phyloP scores from a whole-genome alignment of 2,329 filamentous ascomycete species.

The Botrytis sinoallii region DNA sequence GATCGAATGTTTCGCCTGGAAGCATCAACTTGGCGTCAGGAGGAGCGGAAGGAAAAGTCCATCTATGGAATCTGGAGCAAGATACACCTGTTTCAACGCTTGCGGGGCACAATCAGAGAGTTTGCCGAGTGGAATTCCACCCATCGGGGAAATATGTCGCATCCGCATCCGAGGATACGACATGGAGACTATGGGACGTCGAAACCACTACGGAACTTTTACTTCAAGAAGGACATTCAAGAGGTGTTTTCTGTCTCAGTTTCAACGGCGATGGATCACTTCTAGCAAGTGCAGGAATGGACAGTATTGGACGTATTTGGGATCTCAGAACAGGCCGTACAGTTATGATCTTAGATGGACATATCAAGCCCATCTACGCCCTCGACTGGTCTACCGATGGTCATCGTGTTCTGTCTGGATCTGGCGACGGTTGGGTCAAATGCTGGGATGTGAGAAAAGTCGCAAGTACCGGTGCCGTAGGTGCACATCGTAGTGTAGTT shows the following conservation, averaged over 20 bases:
- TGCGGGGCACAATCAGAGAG: conserved; percentile 78
- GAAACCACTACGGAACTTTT: conserved; percentile 79
- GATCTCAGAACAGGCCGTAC: conserved; percentile 89
- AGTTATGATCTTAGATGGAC: conserved; percentile 87
- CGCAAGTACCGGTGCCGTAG: conserved; percentile 76
- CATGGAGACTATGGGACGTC: conserved; percentile 95
- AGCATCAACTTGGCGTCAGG: conserved; percentile 85
- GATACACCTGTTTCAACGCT: conserved; percentile 83
- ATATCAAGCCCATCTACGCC: conserved; percentile 88
- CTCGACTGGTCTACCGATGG: conserved; percentile 92
- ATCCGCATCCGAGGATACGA: conserved; percentile 92
- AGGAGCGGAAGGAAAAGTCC: conserved; percentile 80
- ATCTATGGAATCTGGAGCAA: conserved; percentile 85
- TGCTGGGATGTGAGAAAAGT: conserved; percentile 97
- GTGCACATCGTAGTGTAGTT: conserved; percentile 86
- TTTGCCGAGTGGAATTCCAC: conserved; percentile 92
- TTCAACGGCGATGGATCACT: conserved; percentile 92
- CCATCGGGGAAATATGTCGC: conserved; percentile 87
- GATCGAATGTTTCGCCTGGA: conserved; percentile 66
- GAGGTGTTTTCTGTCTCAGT: conserved; percentile 84
- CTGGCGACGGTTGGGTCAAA: conserved; percentile 92
- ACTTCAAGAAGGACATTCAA: conserved; percentile 89
- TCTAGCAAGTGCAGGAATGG: conserved; percentile 85
- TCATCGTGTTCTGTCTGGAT: conserved; percentile 87
- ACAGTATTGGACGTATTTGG: conserved; percentile 95